Base-by-base conservation (phyloP, 495 filamentous ascomycete species). In the Sporormia fimetaria region DNA sequence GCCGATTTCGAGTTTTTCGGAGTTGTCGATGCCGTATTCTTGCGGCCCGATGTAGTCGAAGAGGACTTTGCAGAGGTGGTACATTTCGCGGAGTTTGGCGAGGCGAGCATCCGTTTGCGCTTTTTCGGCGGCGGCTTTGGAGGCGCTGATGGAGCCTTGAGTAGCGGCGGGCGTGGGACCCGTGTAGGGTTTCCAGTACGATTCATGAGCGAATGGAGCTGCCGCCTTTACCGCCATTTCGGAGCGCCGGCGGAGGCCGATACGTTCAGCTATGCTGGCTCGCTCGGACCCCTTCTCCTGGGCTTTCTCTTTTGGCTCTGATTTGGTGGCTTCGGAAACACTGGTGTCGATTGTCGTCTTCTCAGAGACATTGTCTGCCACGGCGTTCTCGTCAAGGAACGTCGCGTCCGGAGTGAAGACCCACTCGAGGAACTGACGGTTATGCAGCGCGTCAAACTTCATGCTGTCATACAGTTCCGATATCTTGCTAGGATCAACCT, bases 31-130 rank as follows among this genome's bases (percentile, higher is more conserved):
- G 29, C 90, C 90, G 54, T 98, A 98, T 60, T 98, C 90, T 57
- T 98, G 90, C 4, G 90, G 90, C 29, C 90, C 93, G 55, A 98
- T 90, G 57, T 93, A 98, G 62, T 98, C 90, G 56, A 98, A 98
- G 7, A 98, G 66, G 4, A 94, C 80, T 63, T 98, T 98, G 36
- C 83, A 85, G 12, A 94, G 65, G 51, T 81, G 81, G 63, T 94
- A 98, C 37, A 98, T 67, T 61, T 96, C 87, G 30, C 87, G 77
- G 32, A 98, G 67, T 50, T 90, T 90, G 25, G 80, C 78, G 17
- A 96, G 78, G 11, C 86, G 76, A 27, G 73, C 77, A 54, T 96
- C 87, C 33, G 78, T 70, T 65, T 93, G 93, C 15, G 75, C 78
- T 49, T 85, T 88, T 11, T 27, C 33, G 14, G 74, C 81, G 40